These are phyloP conservation scores for Allium fistulosum DNA, from an alignment of 106 monocot species.

Conservation along the genomic window DNA sequence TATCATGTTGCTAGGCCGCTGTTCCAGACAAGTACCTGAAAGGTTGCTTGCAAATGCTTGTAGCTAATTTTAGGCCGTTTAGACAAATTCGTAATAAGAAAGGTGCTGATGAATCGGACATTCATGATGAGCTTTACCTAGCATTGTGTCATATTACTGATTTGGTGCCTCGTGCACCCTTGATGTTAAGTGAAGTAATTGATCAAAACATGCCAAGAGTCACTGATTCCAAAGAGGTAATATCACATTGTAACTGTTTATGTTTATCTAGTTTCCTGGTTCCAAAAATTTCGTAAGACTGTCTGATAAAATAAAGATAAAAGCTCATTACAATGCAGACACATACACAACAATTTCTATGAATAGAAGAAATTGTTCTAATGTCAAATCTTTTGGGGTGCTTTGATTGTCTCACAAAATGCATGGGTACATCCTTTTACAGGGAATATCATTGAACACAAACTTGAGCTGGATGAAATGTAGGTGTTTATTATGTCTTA, in stretches of 20 bases:
- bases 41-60: constrained; percentile 58
- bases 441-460: no score
- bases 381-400: no score
- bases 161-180: constrained; percentile 53
- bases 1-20: constrained; percentile 36
- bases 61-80: constrained; percentile 43
- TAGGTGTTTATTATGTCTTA: no score
- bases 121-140: constrained; percentile 30
- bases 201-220: constrained; percentile 40
- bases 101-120: constrained; percentile 28
- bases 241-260: background rate
- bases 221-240: constrained; percentile 36
- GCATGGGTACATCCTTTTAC: no score
- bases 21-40: constrained; percentile 54
- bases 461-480: no score
- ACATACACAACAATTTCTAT: no score
- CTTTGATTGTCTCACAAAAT: no score
- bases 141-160: constrained; percentile 33
- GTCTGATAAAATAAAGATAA: no score
- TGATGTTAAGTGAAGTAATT: constrained; percentile 40
- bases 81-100: constrained; percentile 10
- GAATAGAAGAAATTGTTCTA: no score
- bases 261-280: background rate
- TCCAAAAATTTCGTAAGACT: no score
- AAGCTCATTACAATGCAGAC: no score